Conservation (phyloP, 345 rosid genomes). For the Stellera chamaejasme region DNA sequence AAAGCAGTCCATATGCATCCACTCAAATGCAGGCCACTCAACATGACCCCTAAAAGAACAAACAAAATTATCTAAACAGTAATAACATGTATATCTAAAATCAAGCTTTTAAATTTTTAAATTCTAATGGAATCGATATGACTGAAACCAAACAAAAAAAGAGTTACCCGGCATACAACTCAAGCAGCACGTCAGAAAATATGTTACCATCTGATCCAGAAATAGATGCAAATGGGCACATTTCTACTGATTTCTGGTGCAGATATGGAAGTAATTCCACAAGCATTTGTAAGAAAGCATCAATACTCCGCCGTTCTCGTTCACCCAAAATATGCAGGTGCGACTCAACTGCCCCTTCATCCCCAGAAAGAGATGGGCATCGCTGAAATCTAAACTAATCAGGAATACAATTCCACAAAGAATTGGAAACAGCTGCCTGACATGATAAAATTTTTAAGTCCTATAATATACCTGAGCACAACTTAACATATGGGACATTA, state of each 20-base stretch:
- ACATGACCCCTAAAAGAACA: conserved; percentile 44
- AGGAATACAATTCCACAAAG: background rate
- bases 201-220: conserved; percentile 27
- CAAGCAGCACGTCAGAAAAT: conserved; percentile 48
- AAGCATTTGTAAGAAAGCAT: conserved; percentile 75
- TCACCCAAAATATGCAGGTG: conserved; percentile 77
- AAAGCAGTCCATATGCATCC: conserved; percentile 86
- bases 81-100: conserved; percentile 2
- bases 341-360: conserved; percentile 83
- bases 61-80: conserved; percentile 6
- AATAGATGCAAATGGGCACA: conserved; percentile 64
- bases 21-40: conserved; percentile 80
- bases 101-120: conserved; percentile 4
- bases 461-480: conserved; percentile 64
- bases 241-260: conserved; percentile 50
- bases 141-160: background rate
- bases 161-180: conserved; percentile 56
- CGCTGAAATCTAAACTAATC: conserved; percentile 32
- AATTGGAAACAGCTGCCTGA: background rate
- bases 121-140: background rate
- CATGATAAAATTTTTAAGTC: conserved; percentile 2
- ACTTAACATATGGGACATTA: conserved; percentile 58
- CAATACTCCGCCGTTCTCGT: conserved; percentile 81
- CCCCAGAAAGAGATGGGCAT: conserved; percentile 84
- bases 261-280: conserved; percentile 59